Evolutionary conservation across 192 early-diverging fungal species (phyloP), one percentile per base, ranked within the genome.

Genomic region (Radiomyces spectabilis): DNA sequence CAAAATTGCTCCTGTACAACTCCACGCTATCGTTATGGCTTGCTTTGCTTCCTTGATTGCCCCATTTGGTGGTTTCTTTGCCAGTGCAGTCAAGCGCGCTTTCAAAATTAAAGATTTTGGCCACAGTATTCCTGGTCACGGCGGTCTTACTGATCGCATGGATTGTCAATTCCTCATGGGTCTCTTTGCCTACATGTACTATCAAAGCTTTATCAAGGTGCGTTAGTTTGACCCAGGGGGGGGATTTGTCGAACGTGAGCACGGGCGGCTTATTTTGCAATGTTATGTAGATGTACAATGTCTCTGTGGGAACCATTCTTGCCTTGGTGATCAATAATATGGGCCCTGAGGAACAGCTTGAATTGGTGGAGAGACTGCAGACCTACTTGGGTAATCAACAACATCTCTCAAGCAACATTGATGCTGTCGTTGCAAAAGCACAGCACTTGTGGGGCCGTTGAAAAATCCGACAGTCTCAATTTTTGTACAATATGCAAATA

Each of bases 131-230:
- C 95, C 95, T 1, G 95, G 95, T 26, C 95, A 98, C 61, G 95
- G 95, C 57, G 95, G 95, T 18, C 78, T 98, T 26, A 96, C 95
- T 0, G 95, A 98, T 72, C 85, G 95, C 26, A 93, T 98, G 78
- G 93, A 98, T 67, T 98, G 95, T 66, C 95, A 98, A 75, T 92
- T 98, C 55, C 67, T 98, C 46, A 98, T 96, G 93, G 91, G 86
- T 3, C 68, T 88, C 18, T 96, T 98, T 63, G 85, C 92, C 30
- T 88, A 84, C 64, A 84, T 94, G 54, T 96, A 98, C 66, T 90
- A 84, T 54, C 57, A 59, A 25, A 59, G 57, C 34, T 59, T 59
- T 25, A 59, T 59, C 38, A 59, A 59, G 44, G 55, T 57, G n/a
- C n/a, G n/a, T n/a, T n/a, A n/a, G n/a, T n/a, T n/a, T n/a, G n/a